Evolutionary conservation across 2,329 filamentous ascomycete species (phyloP).

Genomic region (Tricladium varicosporioides): DNA sequence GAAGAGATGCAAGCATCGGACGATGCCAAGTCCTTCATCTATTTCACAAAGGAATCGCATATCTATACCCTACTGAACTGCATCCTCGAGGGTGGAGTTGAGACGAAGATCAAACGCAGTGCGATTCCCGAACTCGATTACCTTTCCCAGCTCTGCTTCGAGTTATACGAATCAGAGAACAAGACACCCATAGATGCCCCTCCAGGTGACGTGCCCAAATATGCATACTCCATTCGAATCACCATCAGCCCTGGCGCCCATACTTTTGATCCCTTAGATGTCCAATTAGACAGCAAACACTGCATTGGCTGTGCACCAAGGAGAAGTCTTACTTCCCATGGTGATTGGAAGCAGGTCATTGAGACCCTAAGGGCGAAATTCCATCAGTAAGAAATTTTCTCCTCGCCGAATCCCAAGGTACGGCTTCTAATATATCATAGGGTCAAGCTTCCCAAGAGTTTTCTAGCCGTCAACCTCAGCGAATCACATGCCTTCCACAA

Average conservation of each 20-base stretch:
- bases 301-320: constrained; percentile 94
- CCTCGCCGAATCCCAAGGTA: neutral
- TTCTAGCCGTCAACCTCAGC: constrained; percentile 36
- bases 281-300: constrained; percentile 93
- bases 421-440: constrained; percentile 21
- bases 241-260: constrained; percentile 95
- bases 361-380: constrained; percentile 94
- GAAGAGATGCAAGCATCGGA: constrained; percentile 96
- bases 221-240: constrained; percentile 94
- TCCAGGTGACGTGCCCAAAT: constrained; percentile 40
- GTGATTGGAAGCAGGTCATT: constrained; percentile 95
- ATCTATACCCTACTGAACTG: constrained; percentile 98
- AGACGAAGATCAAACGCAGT: constrained; percentile 93
- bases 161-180: constrained; percentile 93
- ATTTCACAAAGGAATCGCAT: constrained; percentile 98
- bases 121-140: constrained; percentile 98
- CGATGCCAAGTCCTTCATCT: constrained; percentile 94
- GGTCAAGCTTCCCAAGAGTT: constrained; percentile 36
- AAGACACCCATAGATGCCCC: constrained; percentile 31
- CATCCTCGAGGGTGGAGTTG: constrained; percentile 93
- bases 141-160: constrained; percentile 95
- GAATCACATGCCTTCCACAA: constrained; percentile 37
- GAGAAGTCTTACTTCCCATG: constrained; percentile 83
- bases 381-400: constrained; percentile 65
- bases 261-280: constrained; percentile 92